Evolutionary conservation across 108 stramenopile genomes (phyloP).

Genomic region (Pseudonitzschia multiseries): DNA sequence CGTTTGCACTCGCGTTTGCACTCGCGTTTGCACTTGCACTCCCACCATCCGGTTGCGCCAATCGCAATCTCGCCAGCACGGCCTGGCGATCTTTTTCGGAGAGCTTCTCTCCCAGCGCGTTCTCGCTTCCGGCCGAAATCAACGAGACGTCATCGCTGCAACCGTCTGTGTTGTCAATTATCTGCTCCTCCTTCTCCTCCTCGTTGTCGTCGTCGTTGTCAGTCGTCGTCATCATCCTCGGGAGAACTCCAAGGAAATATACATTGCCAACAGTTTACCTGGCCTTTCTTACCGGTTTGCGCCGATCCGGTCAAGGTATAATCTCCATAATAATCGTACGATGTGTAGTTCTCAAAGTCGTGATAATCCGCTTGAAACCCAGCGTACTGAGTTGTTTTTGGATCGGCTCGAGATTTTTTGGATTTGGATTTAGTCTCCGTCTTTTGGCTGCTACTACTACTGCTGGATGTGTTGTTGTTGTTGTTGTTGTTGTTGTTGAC

Average conservation of each 20-base stretch:
- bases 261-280: constrained; percentile 26
- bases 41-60: constrained; percentile 32
- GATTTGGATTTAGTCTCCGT: neutral
- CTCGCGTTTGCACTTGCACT: too few relatives aligned
- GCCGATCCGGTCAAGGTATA: neutral
- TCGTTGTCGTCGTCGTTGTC: constrained; percentile 10
- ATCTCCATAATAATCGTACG: constrained; percentile 18
- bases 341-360: constrained; percentile 30
- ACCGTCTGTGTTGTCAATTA: neutral
- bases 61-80: constrained; percentile 47
- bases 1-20: too few relatives aligned
- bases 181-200: constrained; percentile 3
- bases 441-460: neutral
- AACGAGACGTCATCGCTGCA: constrained; percentile 36
- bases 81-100: constrained; percentile 46
- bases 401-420: neutral
- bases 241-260: constrained; percentile 31
- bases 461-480: too few relatives aligned
- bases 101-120: constrained; percentile 39
- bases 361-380: constrained; percentile 39
- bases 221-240: neutral
- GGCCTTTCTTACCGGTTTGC: neutral
- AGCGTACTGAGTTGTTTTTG: constrained; percentile 24
- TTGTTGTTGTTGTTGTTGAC: too few relatives aligned
- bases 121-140: constrained; percentile 39